These are phyloP conservation scores for Chaetomium cochliodes DNA, from an alignment of 495 filamentous ascomycete genomes.

Conservation along the genomic window DNA sequence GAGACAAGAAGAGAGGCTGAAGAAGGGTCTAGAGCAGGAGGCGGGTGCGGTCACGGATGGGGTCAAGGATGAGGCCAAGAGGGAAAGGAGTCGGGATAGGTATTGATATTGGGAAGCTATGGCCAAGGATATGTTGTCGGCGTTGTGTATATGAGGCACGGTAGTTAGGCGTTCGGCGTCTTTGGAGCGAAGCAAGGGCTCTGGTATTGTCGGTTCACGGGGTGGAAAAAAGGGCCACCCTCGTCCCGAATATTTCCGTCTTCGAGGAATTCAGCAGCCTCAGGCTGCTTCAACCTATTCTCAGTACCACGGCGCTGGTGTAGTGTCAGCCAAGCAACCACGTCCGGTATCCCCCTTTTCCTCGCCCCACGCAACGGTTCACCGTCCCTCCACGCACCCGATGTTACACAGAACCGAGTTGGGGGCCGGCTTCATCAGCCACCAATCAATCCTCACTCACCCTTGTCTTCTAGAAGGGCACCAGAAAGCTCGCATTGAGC, in stretches of 20 bases:
- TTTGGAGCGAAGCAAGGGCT: not conserved
- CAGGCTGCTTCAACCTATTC: no score
- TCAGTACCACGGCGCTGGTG: no score
- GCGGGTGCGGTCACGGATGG: conserved; percentile 25
- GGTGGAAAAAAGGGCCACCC: not conserved
- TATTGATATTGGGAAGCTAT: not conserved
- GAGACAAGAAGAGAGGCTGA: conserved; percentile 67
- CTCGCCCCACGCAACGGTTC: no score
- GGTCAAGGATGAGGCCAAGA: conserved; percentile 3
- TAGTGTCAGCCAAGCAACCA: no score
- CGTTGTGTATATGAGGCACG: not conserved
- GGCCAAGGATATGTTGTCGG: not conserved
- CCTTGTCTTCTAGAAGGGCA: conserved; percentile 3
- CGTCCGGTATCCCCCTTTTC: no score
- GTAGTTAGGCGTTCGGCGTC: not conserved
- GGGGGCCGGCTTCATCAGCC: not conserved
- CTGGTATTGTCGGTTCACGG: not conserved
- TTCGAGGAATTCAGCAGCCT: not conserved
- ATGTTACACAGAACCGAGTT: not conserved
- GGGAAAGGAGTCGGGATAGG: conserved; percentile 12
- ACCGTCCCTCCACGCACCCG: no score
- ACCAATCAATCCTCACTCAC: not conserved
- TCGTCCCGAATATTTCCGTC: not conserved
- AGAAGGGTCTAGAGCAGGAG: conserved; percentile 54
- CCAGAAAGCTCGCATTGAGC: not conserved